phyloP scores from a whole-genome alignment of 768 basidiomycete genomes.

The Tephrocybe sp. region DNA sequence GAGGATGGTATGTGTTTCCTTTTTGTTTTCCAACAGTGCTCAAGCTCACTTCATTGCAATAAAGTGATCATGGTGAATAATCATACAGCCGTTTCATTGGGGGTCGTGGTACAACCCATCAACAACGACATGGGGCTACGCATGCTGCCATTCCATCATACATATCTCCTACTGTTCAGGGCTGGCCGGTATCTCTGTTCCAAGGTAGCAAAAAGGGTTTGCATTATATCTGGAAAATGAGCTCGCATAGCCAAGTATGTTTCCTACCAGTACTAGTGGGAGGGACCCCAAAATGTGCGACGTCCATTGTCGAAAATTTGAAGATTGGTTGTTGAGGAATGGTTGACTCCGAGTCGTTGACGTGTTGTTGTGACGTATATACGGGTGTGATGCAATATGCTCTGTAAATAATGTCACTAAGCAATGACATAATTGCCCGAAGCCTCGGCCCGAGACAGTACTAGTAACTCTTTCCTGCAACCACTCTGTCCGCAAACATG shows the following conservation, averaged over 20 bases:
- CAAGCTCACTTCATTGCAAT: conserved; percentile 10
- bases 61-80: conserved; percentile 90
- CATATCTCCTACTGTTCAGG: conserved; percentile 94
- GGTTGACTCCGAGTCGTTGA: too few species aligned
- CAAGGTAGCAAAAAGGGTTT: conserved; percentile 25
- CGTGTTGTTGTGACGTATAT: conserved; percentile 11
- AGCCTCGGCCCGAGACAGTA: not conserved
- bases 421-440: conserved; percentile 2
- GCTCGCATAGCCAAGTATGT: not conserved
- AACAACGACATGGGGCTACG: conserved; percentile 85
- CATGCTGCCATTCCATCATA: conserved; percentile 87
- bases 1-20: conserved; percentile 79
- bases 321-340: too few species aligned
- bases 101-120: conserved; percentile 88
- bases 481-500: not conserved
- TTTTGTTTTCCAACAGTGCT: conserved; percentile 5
- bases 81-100: conserved; percentile 95
- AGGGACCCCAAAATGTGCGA: conserved; percentile 30
- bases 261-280: conserved; percentile 31
- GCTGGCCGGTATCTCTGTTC: conserved; percentile 61
- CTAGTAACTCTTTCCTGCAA: too few species aligned
- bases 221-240: conserved; percentile 30
- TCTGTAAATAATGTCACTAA: not conserved
- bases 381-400: not conserved
- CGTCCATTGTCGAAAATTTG: too few species aligned